Conservation (phyloP, 2,329 filamentous ascomycete species). For the Raffaelea ambrosiae region DNA sequence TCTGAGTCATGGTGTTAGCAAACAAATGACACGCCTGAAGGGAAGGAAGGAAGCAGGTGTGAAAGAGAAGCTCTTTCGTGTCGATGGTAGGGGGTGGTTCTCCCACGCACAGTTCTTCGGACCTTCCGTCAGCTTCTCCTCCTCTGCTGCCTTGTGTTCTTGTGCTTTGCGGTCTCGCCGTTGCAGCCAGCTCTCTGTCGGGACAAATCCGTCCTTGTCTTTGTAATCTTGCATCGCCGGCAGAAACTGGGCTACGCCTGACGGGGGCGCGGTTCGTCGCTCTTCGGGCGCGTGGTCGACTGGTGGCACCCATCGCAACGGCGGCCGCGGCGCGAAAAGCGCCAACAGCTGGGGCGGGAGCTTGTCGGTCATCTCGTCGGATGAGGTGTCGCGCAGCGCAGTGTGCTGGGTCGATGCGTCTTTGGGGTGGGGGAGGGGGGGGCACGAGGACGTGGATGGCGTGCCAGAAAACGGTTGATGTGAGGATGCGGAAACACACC, state of each 20-base stretch:
- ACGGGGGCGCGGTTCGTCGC: slow-evolving; percentile 64
- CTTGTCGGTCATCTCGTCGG: slow-evolving; percentile 81
- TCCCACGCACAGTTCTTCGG: slow-evolving; percentile 50
- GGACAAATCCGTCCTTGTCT: slow-evolving; percentile 64
- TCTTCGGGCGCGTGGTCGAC: slow-evolving; percentile 76
- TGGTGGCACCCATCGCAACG: slow-evolving; percentile 80
- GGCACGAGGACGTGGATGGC: too few relatives aligned
- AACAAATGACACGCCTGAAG: not conserved
- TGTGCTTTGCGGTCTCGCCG: slow-evolving; percentile 71
- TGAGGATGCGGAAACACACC: too few relatives aligned
- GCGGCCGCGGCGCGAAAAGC: slow-evolving; percentile 90
- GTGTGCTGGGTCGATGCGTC: too few relatives aligned
- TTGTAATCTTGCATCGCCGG: slow-evolving; percentile 68
- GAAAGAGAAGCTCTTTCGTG: not conserved
- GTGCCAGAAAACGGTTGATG: too few relatives aligned
- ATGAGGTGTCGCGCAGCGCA: too few relatives aligned
- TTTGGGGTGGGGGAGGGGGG: too few relatives aligned
- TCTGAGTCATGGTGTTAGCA: slow-evolving; percentile 40
- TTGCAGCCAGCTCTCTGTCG: slow-evolving; percentile 91
- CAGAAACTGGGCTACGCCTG: slow-evolving; percentile 67
- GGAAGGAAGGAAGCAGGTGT: not conserved
- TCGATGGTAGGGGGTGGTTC: not conserved
- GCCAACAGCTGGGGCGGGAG: slow-evolving; percentile 85
- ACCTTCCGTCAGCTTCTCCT: slow-evolving; percentile 55
- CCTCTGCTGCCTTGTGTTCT: slow-evolving; percentile 65